Percentiles rank a stretch among this genome's conserved stretches.
Conservation (phyloP, 805 yeast species). For the Cyberlindnera subsufficiens region DNA sequence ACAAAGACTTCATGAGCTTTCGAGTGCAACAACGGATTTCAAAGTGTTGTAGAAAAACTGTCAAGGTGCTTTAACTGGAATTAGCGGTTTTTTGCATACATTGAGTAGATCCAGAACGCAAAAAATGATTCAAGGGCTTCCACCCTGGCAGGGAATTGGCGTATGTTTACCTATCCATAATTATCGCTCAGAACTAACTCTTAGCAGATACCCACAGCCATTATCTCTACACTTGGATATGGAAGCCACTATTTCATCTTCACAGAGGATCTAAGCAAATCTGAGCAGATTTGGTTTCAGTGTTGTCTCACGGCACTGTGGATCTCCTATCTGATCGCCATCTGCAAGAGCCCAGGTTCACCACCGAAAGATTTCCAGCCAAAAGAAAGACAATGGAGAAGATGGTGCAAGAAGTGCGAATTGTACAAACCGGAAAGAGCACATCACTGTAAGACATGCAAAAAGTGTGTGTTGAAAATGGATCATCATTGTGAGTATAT, state of each 20-base stretch:
- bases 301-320: conserved; percentile 50
- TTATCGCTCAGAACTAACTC: neutral
- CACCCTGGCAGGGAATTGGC: conserved; percentile 17
- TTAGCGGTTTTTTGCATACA: no score
- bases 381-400: conserved; percentile 45
- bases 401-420: conserved; percentile 71
- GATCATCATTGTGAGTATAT: conserved; percentile 65
- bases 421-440: conserved; percentile 73
- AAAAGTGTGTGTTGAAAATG: conserved; percentile 75
- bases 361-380: conserved; percentile 49
- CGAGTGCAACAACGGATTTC: no score
- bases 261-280: conserved; percentile 31
- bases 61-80: no score
- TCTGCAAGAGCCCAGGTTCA: conserved; percentile 59
- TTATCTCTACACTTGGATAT: conserved; percentile 57
- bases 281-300: conserved; percentile 43
- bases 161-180: conserved; percentile 6
- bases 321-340: conserved; percentile 71
- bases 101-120: neutral
- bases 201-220: conserved; percentile 51
- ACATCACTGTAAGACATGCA: conserved; percentile 81
- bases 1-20: no score
- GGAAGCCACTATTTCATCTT: conserved; percentile 56
- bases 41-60: no score
- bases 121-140: conserved; percentile 6